Base-by-base conservation (phyloP, 1,284 basidiomycete species). In the Tilletia walkeri region DNA sequence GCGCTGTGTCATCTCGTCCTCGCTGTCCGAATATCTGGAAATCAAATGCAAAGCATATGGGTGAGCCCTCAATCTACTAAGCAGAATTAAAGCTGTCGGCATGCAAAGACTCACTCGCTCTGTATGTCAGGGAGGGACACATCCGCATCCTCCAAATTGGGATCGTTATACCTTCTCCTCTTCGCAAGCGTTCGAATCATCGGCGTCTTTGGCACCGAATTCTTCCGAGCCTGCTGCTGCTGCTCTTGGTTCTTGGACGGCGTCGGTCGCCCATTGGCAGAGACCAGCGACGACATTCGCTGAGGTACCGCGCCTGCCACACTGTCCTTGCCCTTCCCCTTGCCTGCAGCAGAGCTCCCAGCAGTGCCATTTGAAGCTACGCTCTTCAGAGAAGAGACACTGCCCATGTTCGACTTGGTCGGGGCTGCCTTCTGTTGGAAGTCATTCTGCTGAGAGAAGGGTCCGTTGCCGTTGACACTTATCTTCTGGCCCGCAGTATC, bases 1-100 rank as follows among this genome's bases (percentile, higher is more conserved):
- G 36, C 73, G 73, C 34, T 80, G 74, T 38, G 78, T 79, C 61
- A 76, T 78, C 69, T 81, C 80, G 59, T 81, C 80, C 16, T 81
- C 81, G 56, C 78, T 79, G 70, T 82, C 80, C 6, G 80, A 81
- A 69, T 82, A 82, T 39, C 59, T 63, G 59, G 41, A 45, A 45
- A 56, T 56, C 20, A 2, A 24, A 56, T 45, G 9, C 41, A 0
- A 53, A 24, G 50, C 24, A 30, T 14, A 7, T 9, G 18, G 56
- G 56, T 39, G 59, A 59, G 30, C 18, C 2, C 16, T 14, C 48
- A 12, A 49, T 1, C 48, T 12, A 14, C 47, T 49, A 2, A 49
- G 1, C 47, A 2, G 12, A 30, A 30, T 30, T 30, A 1, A 49
- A 49, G 47, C 47, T 49, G 47, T 49, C 24, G 16, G 24, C 9